A percentile compares a stretch with the other conserved stretches of the same genome.
Conservation (phyloP, 805 yeast species). For the Suhomyces tanzawaensis region DNA sequence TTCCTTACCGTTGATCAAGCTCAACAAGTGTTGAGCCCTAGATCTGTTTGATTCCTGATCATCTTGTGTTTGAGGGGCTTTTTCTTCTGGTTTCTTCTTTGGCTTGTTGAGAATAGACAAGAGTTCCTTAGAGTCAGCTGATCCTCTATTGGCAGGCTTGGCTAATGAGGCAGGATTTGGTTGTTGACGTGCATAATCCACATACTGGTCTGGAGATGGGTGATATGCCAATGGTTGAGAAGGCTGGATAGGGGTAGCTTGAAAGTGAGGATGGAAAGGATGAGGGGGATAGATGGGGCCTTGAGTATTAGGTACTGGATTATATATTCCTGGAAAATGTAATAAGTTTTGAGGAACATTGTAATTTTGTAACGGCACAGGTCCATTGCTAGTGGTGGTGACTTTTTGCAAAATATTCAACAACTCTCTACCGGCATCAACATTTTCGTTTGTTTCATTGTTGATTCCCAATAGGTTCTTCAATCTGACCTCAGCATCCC, state of each 20-base stretch:
- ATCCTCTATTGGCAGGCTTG: conserved; percentile 35
- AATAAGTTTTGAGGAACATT: conserved; percentile 32
- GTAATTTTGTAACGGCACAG: conserved; percentile 5
- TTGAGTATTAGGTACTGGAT: conserved; percentile 9
- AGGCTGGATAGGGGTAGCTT: conserved; percentile 1
- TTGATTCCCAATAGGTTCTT: conserved; percentile 63
- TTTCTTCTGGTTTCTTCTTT: conserved; percentile 10
- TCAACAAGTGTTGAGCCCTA: conserved; percentile 31
- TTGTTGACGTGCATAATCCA: conserved; percentile 12
- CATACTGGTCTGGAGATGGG: conserved; percentile 2
- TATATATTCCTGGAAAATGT: conserved; percentile 13
- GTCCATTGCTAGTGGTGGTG: conserved; percentile 5
- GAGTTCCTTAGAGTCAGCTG: conserved; percentile 40
- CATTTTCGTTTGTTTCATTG: conserved; percentile 24
- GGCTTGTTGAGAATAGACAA: conserved; percentile 40
- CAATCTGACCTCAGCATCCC: conserved; percentile 62
- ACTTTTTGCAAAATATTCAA: conserved; percentile 56
- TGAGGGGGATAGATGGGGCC: conserved; percentile 8
- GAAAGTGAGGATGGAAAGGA: neutral
- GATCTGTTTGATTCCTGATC: conserved; percentile 25
- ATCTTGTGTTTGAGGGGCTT: neutral
- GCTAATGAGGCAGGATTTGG: conserved; percentile 40
- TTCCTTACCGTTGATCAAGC: conserved; percentile 23
- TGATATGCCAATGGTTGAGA: conserved; percentile 7
- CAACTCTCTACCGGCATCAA: conserved; percentile 76